Evolutionary conservation across 2,329 filamentous ascomycete genomes (phyloP).

Genomic region (Ascomycota sp.): DNA sequence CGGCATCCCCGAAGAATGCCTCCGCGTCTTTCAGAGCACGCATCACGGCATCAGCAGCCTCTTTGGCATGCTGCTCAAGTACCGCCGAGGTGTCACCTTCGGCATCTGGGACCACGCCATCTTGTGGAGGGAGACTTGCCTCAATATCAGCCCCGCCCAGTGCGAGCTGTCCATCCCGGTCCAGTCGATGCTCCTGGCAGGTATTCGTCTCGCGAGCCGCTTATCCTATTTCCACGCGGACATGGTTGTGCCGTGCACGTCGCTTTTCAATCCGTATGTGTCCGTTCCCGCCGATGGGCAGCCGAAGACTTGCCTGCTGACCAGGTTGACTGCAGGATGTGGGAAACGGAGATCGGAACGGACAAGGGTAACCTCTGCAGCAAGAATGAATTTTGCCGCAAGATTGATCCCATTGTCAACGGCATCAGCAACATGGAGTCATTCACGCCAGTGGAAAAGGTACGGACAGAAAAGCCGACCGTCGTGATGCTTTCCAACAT

Average conservation of each 20-base stretch:
- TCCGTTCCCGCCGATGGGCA: too few relatives aligned
- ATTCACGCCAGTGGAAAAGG: slow-evolving; percentile 35
- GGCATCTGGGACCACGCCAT: slow-evolving; percentile 44
- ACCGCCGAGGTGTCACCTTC: slow-evolving; percentile 34
- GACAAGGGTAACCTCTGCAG: slow-evolving; percentile 32
- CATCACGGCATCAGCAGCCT: slow-evolving; percentile 38
- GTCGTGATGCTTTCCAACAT: slow-evolving; percentile 44
- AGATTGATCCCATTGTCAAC: slow-evolving; percentile 42
- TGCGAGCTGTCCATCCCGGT: slow-evolving; percentile 25
- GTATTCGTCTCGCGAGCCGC: slow-evolving; percentile 24
- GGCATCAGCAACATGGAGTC: slow-evolving; percentile 41
- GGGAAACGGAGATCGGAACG: slow-evolving; percentile 39
- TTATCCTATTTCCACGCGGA: slow-evolving; percentile 30
- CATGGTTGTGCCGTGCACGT: slow-evolving; percentile 31
- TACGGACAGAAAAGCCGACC: slow-evolving; percentile 34
- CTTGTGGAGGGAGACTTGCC: slow-evolving; percentile 33
- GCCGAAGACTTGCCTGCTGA: not conserved
- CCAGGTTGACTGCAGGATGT: slow-evolving; percentile 13
- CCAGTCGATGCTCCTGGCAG: slow-evolving; percentile 21
- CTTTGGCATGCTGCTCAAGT: slow-evolving; percentile 38
- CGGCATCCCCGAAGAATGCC: slow-evolving; percentile 31
- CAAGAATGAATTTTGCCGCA: slow-evolving; percentile 32
- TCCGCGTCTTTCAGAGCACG: slow-evolving; percentile 38
- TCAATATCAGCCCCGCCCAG: slow-evolving; percentile 24
- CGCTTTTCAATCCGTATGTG: slow-evolving; percentile 33